A percentile compares a stretch with the other conserved stretches of the same genome.
Conservation (phyloP, 495 filamentous ascomycete genomes). For the Lindgomyces ingoldianus region DNA sequence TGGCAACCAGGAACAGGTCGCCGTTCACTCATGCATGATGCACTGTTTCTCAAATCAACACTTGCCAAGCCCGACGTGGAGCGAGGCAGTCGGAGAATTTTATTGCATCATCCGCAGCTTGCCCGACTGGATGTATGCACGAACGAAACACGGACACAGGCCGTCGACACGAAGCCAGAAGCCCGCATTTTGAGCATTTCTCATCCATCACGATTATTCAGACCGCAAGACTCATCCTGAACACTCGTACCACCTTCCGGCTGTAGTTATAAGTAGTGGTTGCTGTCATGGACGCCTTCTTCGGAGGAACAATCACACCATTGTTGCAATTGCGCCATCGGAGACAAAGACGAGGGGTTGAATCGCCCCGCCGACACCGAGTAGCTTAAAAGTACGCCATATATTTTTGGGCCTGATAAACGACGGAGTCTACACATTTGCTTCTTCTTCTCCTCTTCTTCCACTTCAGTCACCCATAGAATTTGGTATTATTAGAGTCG, state of each 20-base stretch:
- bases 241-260: background rate
- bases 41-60: background rate
- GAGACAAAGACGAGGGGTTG: background rate
- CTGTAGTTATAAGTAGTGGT: background rate
- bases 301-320: too few relatives aligned
- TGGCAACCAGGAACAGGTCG: background rate
- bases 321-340: constrained; percentile 3
- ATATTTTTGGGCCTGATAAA: too few relatives aligned
- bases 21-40: too few relatives aligned
- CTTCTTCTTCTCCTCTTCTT: too few relatives aligned
- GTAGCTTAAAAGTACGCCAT: background rate
- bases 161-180: background rate
- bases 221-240: constrained; percentile 1
- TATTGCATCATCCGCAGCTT: constrained; percentile 20
- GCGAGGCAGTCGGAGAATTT: constrained; percentile 15
- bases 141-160: background rate
- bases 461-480: too few relatives aligned
- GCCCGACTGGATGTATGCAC: background rate
- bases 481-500: too few relatives aligned
- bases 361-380: background rate
- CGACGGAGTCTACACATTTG: too few relatives aligned
- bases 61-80: constrained; percentile 1
- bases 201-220: constrained; percentile 4
- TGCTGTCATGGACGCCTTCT: background rate
- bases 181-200: background rate